Percentiles rank a stretch among this genome's conserved stretches.
Conservation (phyloP, 2,329 filamentous ascomycete genomes). For the Fusarium chlamydosporum region DNA sequence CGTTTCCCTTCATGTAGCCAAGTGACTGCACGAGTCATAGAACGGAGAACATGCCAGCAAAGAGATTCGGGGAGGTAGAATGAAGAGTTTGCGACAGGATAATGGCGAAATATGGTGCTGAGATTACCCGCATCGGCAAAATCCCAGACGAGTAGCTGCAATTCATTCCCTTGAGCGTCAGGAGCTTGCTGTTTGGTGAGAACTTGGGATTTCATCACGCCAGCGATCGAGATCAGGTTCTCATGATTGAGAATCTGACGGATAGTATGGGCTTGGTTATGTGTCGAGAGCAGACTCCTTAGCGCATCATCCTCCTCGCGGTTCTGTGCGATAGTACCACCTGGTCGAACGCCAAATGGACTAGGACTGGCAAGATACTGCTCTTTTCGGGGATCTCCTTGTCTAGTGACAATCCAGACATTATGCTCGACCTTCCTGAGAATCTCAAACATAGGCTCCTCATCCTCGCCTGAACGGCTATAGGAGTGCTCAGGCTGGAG, state of each 20-base stretch:
- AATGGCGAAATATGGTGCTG: conserved; percentile 57
- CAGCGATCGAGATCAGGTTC: conserved; percentile 63
- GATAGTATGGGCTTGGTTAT: conserved; percentile 52
- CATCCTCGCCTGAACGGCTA: background rate
- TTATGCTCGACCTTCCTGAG: conserved; percentile 50
- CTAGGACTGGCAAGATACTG: conserved; percentile 54
- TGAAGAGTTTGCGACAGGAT: conserved; percentile 33
- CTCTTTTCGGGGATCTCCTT: conserved; percentile 51
- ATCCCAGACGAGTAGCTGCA: conserved; percentile 63
- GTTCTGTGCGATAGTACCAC: conserved; percentile 30
- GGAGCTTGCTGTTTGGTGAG: conserved; percentile 31
- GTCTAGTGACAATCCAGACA: conserved; percentile 53
- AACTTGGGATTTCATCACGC: conserved; percentile 52
- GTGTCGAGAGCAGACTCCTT: conserved; percentile 33
- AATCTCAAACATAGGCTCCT: conserved; percentile 50
- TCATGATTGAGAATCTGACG: conserved; percentile 63
- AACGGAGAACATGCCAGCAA: conserved; percentile 69
- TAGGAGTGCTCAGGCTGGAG: background rate
- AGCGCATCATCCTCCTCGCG: conserved; percentile 43
- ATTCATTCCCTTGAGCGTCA: conserved; percentile 37
- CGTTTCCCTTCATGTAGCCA: conserved; percentile 67
- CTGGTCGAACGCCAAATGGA: conserved; percentile 23
- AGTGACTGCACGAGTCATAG: conserved; percentile 63
- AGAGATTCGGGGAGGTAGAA: conserved; percentile 65
- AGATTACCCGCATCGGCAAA: conserved; percentile 67